Percentiles rank a stretch among this genome's conserved stretches.
Conservation (phyloP, 2,329 filamentous ascomycete genomes). For the Chrysoporthe deuterocubensis region DNA sequence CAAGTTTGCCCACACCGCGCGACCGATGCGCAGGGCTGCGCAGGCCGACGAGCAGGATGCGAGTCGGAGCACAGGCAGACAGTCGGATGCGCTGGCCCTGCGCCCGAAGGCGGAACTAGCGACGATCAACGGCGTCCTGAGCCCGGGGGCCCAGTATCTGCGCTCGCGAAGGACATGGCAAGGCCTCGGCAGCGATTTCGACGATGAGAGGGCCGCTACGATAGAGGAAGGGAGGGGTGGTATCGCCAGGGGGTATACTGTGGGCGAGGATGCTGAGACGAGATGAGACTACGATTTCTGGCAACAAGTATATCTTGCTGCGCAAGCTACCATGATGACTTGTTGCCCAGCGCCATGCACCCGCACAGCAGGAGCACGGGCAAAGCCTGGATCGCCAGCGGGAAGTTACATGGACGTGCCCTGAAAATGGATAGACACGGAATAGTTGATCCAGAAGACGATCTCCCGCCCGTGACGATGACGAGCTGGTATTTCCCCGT, state of each 20-base stretch:
- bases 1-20: slow-evolving; percentile 75
- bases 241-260: slow-evolving; percentile 84
- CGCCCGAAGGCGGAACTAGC: slow-evolving; percentile 70
- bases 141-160: slow-evolving; percentile 88
- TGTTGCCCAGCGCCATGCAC: slow-evolving; percentile 66
- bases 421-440: slow-evolving; percentile 40
- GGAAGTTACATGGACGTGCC: slow-evolving; percentile 56
- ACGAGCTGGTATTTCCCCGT: slow-evolving; percentile 66
- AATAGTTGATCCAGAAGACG: slow-evolving; percentile 57
- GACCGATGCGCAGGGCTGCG: slow-evolving; percentile 67
- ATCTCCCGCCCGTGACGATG: slow-evolving; percentile 55
- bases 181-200: slow-evolving; percentile 86
- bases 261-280: slow-evolving; percentile 58
- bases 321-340: slow-evolving; percentile 68
- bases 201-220: slow-evolving; percentile 62
- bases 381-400: slow-evolving; percentile 65
- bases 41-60: slow-evolving; percentile 33
- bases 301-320: slow-evolving; percentile 33
- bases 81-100: slow-evolving; percentile 58
- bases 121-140: slow-evolving; percentile 82
- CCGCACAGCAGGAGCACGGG: slow-evolving; percentile 62
- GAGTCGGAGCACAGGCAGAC: slow-evolving; percentile 29
- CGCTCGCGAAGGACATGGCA: slow-evolving; percentile 86
- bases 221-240: slow-evolving; percentile 88
- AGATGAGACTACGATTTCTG: slow-evolving; percentile 18